Base-by-base conservation (phyloP, 257 asterid genomes). In the Capsicum chinense region DNA sequence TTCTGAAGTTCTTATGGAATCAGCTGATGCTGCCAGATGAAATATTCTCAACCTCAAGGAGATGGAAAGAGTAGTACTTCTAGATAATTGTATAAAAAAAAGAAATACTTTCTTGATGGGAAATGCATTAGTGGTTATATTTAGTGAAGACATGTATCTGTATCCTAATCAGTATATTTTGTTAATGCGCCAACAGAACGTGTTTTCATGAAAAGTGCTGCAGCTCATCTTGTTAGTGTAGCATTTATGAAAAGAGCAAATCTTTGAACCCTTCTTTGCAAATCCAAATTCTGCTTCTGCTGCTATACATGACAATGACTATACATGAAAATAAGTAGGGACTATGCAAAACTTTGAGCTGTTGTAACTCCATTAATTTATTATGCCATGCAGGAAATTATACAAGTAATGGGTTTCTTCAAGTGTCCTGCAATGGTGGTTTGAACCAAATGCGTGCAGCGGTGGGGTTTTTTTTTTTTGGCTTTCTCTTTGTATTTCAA, bases 381-480 rank as follows among this genome's bases (percentile, higher is more conserved):
- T 50, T 5, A 76, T 58, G n/a, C 74, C 79, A 26, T 84, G 87
- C 86, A 91, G 99, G 99, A 84, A 94, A 92, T 76, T 95, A 95
- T 90, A 94, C 93, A 37, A 94, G 94, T 83, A 93, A 93, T 68
- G 99, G 98, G 83, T 95, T 90, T 90, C 94, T 95, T 79, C 92
- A 86, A 88, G 92, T 95, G 81, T 92, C 97, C 78, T 95, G 99
- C 93, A 95, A 95, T 50, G 99, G 99, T 5, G 99, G 99, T 79
- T 89, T 95, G 94, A 95, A 94, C 88, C 99, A 95, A 90, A 95
- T 95, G 99, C 98, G 99, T 66, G 89, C 99, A 62, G 99, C 96
- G 92, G 99, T 97, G 70, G 5, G 92, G 69, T 56, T 5, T 9
- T 58, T 12, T n/a, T 15, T 85, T 54, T 42, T 59, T 59, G 6